These are phyloP conservation scores for Oemleria cerasiformis DNA, from an alignment of 306 rosid genomes.

Conservation along the genomic window DNA sequence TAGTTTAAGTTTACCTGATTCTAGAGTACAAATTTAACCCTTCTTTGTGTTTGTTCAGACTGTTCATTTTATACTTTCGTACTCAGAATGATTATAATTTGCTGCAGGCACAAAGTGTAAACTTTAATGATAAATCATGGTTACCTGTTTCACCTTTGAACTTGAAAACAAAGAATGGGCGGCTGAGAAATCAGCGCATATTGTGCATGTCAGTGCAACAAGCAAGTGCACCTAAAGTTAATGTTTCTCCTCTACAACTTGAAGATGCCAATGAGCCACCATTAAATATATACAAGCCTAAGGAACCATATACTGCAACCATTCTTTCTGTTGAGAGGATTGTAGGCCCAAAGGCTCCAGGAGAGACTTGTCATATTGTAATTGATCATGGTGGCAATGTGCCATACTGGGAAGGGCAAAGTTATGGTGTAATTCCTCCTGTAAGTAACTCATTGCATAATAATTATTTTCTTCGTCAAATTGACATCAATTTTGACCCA, in stretches of 20 bases:
- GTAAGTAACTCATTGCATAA: conserved; percentile 43
- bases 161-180: conserved; percentile 41
- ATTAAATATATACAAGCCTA: conserved; percentile 73
- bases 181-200: conserved; percentile 40
- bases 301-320: conserved; percentile 86
- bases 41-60: conserved; percentile 17
- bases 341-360: conserved; percentile 94
- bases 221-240: conserved; percentile 65
- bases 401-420: conserved; percentile 99
- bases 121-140: conserved; percentile 58
- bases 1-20: conserved; percentile 12
- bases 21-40: conserved; percentile 2
- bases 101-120: conserved; percentile 53
- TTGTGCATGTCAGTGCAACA: conserved; percentile 89
- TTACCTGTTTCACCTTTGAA: conserved; percentile 41
- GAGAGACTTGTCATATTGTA: conserved; percentile 96
- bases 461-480: not conserved
- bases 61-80: conserved; percentile 18
- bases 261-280: conserved; percentile 82
- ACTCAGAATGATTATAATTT: conserved; percentile 18
- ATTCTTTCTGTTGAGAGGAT: conserved; percentile 92
- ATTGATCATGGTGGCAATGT: conserved; percentile 93
- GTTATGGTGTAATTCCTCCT: conserved; percentile 94
- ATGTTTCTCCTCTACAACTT: conserved; percentile 62
- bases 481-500: not conserved